phyloP scores from a whole-genome alignment of 176 grass and related monocot species.

The Poa pratensis region DNA sequence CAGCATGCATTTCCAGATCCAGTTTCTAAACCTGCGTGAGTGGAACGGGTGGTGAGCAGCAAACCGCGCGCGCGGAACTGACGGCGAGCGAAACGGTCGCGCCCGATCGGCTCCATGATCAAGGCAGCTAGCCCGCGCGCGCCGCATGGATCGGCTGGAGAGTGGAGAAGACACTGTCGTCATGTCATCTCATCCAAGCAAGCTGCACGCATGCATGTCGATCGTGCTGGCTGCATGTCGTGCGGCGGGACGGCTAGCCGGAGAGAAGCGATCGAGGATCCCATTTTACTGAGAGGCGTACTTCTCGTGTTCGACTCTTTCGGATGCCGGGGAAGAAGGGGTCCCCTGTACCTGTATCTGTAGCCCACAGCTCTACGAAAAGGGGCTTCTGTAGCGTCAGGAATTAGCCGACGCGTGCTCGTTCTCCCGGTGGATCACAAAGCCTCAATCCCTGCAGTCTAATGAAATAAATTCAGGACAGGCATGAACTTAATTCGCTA shows the following conservation, averaged over 20 bases:
- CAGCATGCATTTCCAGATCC: background rate
- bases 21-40: background rate
- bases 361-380: background rate
- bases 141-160: background rate
- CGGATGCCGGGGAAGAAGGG: background rate
- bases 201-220: background rate
- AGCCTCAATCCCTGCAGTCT: background rate
- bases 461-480: conserved; percentile 5
- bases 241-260: background rate
- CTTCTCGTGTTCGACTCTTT: background rate
- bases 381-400: background rate
- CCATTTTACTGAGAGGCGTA: background rate
- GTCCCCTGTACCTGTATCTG: background rate
- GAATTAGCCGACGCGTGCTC: background rate
- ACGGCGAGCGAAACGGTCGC: background rate
- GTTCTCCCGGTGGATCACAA: background rate
- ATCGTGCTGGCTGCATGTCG: background rate
- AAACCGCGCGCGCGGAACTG: background rate
- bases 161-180: background rate
- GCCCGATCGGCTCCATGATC: background rate
- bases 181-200: background rate
- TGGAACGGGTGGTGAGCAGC: background rate
- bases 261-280: background rate
- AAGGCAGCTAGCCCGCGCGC: background rate
- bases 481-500: background rate